Evolutionary conservation across 1,284 basidiomycete genomes (phyloP), one percentile per base, ranked within the genome.

Genomic region (Coniferiporia sulphurascens): DNA sequence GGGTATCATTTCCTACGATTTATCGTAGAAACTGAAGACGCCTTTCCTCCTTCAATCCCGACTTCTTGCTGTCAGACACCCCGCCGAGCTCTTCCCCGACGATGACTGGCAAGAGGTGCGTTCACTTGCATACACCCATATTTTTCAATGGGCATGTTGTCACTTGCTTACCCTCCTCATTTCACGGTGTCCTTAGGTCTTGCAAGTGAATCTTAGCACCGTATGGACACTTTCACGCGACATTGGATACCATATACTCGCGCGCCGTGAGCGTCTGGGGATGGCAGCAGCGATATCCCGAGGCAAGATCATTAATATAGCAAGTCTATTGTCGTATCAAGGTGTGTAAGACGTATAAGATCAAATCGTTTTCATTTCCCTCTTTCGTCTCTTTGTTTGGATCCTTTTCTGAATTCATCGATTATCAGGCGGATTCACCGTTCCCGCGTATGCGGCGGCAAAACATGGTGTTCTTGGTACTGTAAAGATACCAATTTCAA

Each of bases 391-490:
- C 9, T 10, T 8, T 41, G 15, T 41, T 15, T 12, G 9, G 38
- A 12, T 12, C 2, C 38, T 41, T 12, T 12, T 41, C 12, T 41
- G 12, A 15, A 41, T 3, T 3, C 43, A 19, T 43, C 15, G n/a
- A 10, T 19, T 41, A 21, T 17, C 45, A 65, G 87, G 88, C 51
- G 89, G 89, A 27, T 65, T 90, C 57, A 90, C 87, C 19, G 84
- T 97, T 32, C 93, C 94, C 12, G 95, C 95, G 2, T 98, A 98
- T 69, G 92, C 95, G 1, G 85, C 94, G 0, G 89, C 95, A 19
- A 94, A 94, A 68, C 77, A 78, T 56, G 94, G 92, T 56, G 93
- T 92, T 15, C 77, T 92, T 55, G 91, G 88, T 32, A 55, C 48
- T 32, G 60, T 62, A 48, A 58, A n/a, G 8, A 22, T 12, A 48